Base-by-base conservation (phyloP, 805 yeast genomes). In the Myxozyma lipomycoides region DNA sequence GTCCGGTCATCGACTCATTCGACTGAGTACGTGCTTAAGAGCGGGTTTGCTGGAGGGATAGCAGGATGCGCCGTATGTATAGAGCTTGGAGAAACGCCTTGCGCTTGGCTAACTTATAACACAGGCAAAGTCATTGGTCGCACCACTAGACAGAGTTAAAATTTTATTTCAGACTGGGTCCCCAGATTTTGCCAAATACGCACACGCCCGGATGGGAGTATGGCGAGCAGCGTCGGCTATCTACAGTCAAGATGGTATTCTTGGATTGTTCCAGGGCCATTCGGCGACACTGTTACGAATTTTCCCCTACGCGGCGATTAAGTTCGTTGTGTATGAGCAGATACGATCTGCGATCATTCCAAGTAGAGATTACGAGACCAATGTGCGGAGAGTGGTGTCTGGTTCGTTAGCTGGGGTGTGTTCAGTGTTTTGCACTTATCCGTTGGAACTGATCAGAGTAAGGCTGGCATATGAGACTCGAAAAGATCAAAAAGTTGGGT, bases 261-360 rank as follows among this genome's bases (percentile, higher is more conserved):
- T 71, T 39, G 98, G 98, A 1, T 78, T 93, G 48, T 91, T 82
- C 66, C 96, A 91, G 63, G 98, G 98, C 37, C 98, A 93, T 67
- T 86, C 95, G 3, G 96, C 95, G 0, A 93, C 98, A 0, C 71
- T 93, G 45, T 67, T 90, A 39, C 75, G 98, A 55, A 87, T 93
- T 2, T 91, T 93, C 67, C 98, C 98, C 1, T 93, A 93, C 67
- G 97, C 98, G 3, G 96, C 96, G 9, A 86, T 93, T 63, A 93
- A 93, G 67, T 93, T 91, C 67, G 96, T 93, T 15, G 90, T 95
- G 7, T 93, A 93, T 68, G 98, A 93, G 69, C 98, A 93, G 67
- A 80, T 90, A 43, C 71, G 98, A 55, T 75, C 86, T 10, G 48
- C 85, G 1, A 68, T 93, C 52, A 93, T 93, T 45, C 96, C 96